These are phyloP conservation scores for Raddia distichophylla DNA, from an alignment of 176 grass and related monocot species.

Conservation along the genomic window DNA sequence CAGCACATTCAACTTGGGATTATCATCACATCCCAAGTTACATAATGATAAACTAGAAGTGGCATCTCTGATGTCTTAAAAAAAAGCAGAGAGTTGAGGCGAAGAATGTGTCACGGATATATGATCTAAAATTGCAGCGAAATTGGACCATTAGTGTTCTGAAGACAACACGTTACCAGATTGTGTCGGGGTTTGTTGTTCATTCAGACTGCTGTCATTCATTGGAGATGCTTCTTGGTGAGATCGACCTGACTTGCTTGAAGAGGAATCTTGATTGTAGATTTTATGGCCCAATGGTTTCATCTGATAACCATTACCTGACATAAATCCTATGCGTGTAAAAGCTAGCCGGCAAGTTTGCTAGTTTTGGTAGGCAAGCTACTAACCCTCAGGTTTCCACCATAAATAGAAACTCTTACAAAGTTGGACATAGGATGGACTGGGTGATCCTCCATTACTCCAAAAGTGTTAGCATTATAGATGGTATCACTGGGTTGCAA, in stretches of 20 bases:
- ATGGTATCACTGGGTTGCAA: conserved; percentile 40
- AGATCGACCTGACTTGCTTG: conserved; percentile 57
- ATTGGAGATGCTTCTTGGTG: conserved; percentile 70
- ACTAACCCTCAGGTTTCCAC: conserved; percentile 43
- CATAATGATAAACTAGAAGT: conserved; percentile 11
- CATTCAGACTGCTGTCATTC: conserved; percentile 65
- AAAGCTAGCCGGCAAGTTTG: conserved; percentile 33
- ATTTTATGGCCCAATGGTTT: conserved; percentile 54
- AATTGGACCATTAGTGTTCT: background rate
- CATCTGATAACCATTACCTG: conserved; percentile 44
- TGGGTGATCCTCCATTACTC: conserved; percentile 52
- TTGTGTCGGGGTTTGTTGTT: conserved; percentile 52
- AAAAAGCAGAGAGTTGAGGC: background rate
- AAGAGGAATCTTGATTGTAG: conserved; percentile 47
- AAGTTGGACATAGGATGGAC: conserved; percentile 46
- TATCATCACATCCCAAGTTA: conserved; percentile 8
- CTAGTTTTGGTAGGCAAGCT: conserved; percentile 29
- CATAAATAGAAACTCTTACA: conserved; percentile 45
- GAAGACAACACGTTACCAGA: conserved; percentile 60
- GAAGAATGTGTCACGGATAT: conserved; percentile 4
- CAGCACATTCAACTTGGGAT: conserved; percentile 5
- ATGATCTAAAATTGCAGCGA: conserved; percentile 18
- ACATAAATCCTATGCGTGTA: conserved; percentile 47
- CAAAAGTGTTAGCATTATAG: conserved; percentile 32
- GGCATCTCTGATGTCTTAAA: conserved; percentile 8